Percentiles rank a stretch among this genome's conserved stretches.
These are phyloP conservation scores for Schwanniomyces yamadae DNA, from an alignment of 805 yeast species.

Conservation along the genomic window DNA sequence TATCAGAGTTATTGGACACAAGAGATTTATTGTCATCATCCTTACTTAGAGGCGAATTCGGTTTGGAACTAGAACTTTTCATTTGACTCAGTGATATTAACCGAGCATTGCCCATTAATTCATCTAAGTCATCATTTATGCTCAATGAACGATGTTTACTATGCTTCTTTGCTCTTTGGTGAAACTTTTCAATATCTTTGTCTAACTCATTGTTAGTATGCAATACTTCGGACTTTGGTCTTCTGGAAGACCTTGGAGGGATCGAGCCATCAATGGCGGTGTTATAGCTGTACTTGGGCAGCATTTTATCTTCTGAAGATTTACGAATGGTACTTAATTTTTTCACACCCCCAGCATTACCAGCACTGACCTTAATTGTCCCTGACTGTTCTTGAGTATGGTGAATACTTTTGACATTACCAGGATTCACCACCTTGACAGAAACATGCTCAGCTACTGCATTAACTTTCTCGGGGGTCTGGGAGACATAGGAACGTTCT, in stretches of 20 bases:
- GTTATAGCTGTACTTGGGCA: constrained; percentile 30
- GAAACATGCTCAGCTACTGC: constrained; percentile 23
- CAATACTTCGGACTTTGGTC: constrained; percentile 33
- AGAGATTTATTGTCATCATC: neutral
- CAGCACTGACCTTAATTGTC: neutral
- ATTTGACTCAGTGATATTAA: constrained; percentile 1
- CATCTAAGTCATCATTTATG: constrained; percentile 37
- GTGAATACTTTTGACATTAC: constrained; percentile 4
- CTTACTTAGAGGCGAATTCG: neutral
- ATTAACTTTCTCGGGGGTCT: constrained; percentile 19
- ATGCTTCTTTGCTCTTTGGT: constrained; percentile 5
- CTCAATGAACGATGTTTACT: constrained; percentile 23
- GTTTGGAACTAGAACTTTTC: no score
- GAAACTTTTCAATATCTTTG: constrained; percentile 9
- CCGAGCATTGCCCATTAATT: constrained; percentile 36
- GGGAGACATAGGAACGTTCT: constrained; percentile 13
- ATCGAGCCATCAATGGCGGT: constrained; percentile 36
- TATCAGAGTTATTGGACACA: neutral
- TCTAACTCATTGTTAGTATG: constrained; percentile 7
- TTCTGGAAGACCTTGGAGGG: constrained; percentile 38
- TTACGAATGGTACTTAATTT: constrained; percentile 10
- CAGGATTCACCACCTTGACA: constrained; percentile 18
- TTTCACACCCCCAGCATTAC: constrained; percentile 6
- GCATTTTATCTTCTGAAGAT: constrained; percentile 1
- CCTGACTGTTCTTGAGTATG: neutral